Base-by-base conservation (phyloP, 2,329 filamentous ascomycete species). In the Lizonia empirigonia region DNA sequence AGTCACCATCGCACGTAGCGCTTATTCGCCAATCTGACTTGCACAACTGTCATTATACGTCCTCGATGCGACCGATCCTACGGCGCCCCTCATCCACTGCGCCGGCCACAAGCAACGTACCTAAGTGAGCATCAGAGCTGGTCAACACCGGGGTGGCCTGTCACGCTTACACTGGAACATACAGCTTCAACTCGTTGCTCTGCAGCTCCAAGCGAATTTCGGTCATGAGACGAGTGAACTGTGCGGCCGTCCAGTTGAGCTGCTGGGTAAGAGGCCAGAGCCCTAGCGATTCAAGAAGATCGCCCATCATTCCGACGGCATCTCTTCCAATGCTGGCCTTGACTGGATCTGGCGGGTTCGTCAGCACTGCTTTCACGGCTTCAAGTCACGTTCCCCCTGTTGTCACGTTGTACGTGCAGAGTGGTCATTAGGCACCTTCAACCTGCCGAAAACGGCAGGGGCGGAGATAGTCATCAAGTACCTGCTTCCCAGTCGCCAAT, bases 401-500 rank as follows among this genome's bases (percentile, higher is more conserved):
- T 19, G 33, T 35, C 18, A 33, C 9, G 12, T 35, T 19, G 12
- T 22, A 13, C 19, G 9, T 18, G 6, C 4, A n/a, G 10, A n/a
- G 10, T 22, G 7, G 10, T 4, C 6, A 5, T 13, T 23, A 5
- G 10, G 15, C 5, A 22, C 34, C 19, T 15, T 8, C 7, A n/a
- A 2, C 2, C 7, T 18, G n/a, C 5, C 3, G 10, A n/a, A 23
- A 19, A 22, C 22, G 16, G 15, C n/a, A 8, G 1, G 12, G 6
- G 4, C 9, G 6, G 18, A 12, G 32, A 19, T 19, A 15, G 16
- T 10, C 16, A 30, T 30, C n/a, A 30, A 34, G 18, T 62, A 75
- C 73, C 72, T 63, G 59, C 26, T 35, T 64, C 51, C 73, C 73
- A 76, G 20, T 48, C 64, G 16, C 73, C 73, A 50, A 76, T 72